Conservation (phyloP, 1,284 basidiomycete species). For the Inonotus hispidus region DNA sequence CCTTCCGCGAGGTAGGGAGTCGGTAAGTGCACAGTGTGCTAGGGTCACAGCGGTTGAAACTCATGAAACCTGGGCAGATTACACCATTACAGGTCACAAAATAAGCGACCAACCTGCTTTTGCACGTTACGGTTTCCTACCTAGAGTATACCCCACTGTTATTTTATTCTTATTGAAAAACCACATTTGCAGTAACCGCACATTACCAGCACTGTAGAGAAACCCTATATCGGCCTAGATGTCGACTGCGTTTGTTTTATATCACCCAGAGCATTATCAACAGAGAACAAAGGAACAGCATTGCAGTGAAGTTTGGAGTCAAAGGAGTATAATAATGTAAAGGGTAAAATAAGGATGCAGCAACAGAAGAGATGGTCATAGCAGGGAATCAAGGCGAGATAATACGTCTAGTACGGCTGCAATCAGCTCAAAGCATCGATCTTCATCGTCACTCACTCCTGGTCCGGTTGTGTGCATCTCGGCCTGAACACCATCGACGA, state of each 20-base stretch:
- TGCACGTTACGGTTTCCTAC: too few relatives aligned
- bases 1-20: too few relatives aligned
- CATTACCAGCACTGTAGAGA: too few relatives aligned
- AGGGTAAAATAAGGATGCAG: not conserved
- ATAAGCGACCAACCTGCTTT: too few relatives aligned
- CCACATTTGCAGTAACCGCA: too few relatives aligned
- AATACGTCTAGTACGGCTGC: slow-evolving; percentile 90
- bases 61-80: too few relatives aligned
- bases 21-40: too few relatives aligned
- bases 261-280: not conserved
- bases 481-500: slow-evolving; percentile 74
- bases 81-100: too few relatives aligned
- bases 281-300: not conserved
- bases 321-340: not conserved
- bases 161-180: too few relatives aligned
- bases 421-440: slow-evolving; percentile 83
- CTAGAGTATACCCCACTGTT: not conserved
- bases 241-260: not conserved
- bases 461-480: slow-evolving; percentile 44
- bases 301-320: not conserved
- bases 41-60: too few relatives aligned
- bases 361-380: slow-evolving; percentile 31
- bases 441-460: slow-evolving; percentile 47
- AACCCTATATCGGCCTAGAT: too few relatives aligned
- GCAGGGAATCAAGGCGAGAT: slow-evolving; percentile 79